phyloP scores from a whole-genome alignment of 2,329 filamentous ascomycete genomes.

The Massarina eburnea region DNA sequence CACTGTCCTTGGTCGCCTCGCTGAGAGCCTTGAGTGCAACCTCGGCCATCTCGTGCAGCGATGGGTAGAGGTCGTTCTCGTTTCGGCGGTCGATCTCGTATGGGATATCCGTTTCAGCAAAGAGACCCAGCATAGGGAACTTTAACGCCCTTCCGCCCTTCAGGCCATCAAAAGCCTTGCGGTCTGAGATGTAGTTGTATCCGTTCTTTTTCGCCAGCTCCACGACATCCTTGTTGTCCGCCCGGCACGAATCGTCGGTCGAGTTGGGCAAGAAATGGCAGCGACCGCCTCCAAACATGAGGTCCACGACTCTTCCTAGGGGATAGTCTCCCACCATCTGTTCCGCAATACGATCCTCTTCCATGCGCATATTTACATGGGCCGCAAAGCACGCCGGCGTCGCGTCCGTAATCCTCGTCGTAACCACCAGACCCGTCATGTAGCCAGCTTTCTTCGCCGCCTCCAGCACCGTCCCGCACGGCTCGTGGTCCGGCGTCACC shows the following conservation, averaged over 20 bases:
- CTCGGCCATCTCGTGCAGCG: conserved; percentile 85
- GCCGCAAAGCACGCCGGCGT: conserved; percentile 94
- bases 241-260: conserved; percentile 77
- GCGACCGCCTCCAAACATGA: conserved; percentile 89
- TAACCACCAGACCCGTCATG: conserved; percentile 90
- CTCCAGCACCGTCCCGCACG: conserved; percentile 91
- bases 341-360: conserved; percentile 88
- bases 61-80: conserved; percentile 79
- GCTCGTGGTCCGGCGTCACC: conserved; percentile 78
- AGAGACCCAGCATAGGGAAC: conserved; percentile 84
- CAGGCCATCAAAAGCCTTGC: conserved; percentile 74
- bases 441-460: conserved; percentile 92
- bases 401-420: conserved; percentile 91
- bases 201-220: conserved; percentile 73
- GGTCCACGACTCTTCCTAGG: conserved; percentile 81
- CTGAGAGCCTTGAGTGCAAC: conserved; percentile 79
- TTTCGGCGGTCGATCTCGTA: conserved; percentile 89
- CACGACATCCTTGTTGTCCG: conserved; percentile 75
- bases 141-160: conserved; percentile 66
- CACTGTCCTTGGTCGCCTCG: conserved; percentile 76
- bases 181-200: conserved; percentile 75
- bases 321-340: conserved; percentile 90
- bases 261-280: conserved; percentile 91
- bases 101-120: conserved; percentile 80
- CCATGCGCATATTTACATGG: conserved; percentile 75